A percentile compares a stretch with the other conserved stretches of the same genome.
These are phyloP conservation scores for Blastobotrys buckinghamii DNA, from an alignment of 1,139 yeast species.

Conservation along the genomic window DNA sequence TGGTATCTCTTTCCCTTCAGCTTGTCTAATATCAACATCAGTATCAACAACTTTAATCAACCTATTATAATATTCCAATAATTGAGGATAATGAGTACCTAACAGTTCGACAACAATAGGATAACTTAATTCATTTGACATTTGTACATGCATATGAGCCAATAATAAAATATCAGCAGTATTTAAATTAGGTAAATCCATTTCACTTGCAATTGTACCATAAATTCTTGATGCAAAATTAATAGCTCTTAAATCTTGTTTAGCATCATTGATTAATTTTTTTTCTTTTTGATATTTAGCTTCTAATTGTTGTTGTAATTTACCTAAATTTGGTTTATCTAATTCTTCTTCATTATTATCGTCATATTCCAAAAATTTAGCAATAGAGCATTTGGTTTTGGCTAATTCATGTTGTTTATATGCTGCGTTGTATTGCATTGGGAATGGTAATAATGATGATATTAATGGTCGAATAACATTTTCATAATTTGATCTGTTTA, in stretches of 20 bases:
- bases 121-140: constrained; percentile 18
- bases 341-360: background rate
- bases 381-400: constrained; percentile 36
- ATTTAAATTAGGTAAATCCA: background rate
- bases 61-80: constrained; percentile 7
- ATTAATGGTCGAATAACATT: constrained; percentile 57
- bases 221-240: constrained; percentile 37
- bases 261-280: constrained; percentile 44
- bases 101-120: constrained; percentile 20
- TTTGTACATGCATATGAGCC: constrained; percentile 25
- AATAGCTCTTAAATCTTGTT: constrained; percentile 48
- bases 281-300: constrained; percentile 41
- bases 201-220: constrained; percentile 24
- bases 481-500: constrained; percentile 60
- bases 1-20: constrained; percentile 8
- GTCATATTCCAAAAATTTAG: constrained; percentile 11
- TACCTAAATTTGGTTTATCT: constrained; percentile 9
- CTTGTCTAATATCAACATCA: background rate
- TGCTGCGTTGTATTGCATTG: constrained; percentile 81
- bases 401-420: constrained; percentile 48
- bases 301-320: constrained; percentile 35
- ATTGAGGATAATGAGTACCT: constrained; percentile 20
- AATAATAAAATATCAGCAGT: constrained; percentile 24
- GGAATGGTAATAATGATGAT: constrained; percentile 60
- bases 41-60: background rate